Evolutionary conservation across 495 filamentous ascomycete genomes (phyloP).

Genomic region (Xylaria flabelliformis): DNA sequence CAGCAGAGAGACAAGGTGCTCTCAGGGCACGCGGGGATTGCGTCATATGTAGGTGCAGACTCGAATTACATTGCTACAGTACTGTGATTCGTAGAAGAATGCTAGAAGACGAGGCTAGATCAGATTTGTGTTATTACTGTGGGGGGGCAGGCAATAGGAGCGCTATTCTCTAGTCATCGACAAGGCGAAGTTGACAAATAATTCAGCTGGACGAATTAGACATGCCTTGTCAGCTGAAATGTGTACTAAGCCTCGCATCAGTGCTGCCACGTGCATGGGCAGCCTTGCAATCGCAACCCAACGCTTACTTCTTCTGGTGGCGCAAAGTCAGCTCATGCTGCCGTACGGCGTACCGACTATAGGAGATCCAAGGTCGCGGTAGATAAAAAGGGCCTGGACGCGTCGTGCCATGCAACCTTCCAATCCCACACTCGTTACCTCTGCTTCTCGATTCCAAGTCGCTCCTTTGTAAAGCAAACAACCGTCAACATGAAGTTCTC

Average conservation of each 20-base stretch:
- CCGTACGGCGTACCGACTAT: background rate
- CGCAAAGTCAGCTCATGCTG: background rate
- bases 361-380: background rate
- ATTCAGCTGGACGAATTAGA: slow-evolving; percentile 7
- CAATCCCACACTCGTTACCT: background rate
- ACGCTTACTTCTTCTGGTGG: slow-evolving; percentile 7
- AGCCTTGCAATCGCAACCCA: slow-evolving; percentile 10
- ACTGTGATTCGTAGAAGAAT: background rate
- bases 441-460: background rate
- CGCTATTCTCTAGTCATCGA: background rate
- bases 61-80: background rate
- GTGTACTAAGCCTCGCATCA: slow-evolving; percentile 20
- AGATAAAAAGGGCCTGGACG: slow-evolving; percentile 13
- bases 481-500: slow-evolving; percentile 26
- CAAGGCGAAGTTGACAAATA: slow-evolving; percentile 23
- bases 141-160: no score
- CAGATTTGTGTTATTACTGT: background rate
- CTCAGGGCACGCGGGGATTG: background rate
- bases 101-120: background rate
- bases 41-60: background rate
- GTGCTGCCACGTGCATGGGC: slow-evolving; percentile 18
- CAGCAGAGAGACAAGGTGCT: background rate
- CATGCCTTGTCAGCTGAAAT: slow-evolving; percentile 7
- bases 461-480: background rate
- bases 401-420: background rate